Percentiles rank a stretch among this genome's conserved stretches.
Evolutionary conservation across 331 rosid species (phyloP).

Genomic region (Acacia pycnantha): DNA sequence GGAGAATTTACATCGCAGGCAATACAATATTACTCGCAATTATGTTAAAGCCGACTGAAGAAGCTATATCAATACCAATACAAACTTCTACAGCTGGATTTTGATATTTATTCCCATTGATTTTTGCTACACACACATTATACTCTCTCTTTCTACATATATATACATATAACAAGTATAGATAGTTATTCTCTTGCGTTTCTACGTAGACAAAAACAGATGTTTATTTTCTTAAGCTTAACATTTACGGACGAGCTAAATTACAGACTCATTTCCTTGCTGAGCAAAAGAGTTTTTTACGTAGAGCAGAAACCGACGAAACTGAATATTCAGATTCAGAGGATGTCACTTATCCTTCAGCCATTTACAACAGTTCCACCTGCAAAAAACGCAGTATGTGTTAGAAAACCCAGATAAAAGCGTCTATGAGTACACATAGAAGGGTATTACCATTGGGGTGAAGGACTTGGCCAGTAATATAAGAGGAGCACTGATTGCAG

Average conservation of each 20-base stretch:
- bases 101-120: not conserved
- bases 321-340: not conserved
- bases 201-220: not conserved
- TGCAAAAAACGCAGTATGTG: slow-evolving; percentile 26
- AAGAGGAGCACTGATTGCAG: slow-evolving; percentile 64
- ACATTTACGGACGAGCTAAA: not conserved
- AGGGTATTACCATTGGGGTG: slow-evolving; percentile 69
- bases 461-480: slow-evolving; percentile 82
- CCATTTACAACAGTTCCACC: slow-evolving; percentile 67
- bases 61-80: not conserved
- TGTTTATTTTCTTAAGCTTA: not conserved
- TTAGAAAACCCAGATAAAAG: not conserved
- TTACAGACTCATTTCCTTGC: not conserved
- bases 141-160: not conserved
- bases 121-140: not conserved
- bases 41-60: not conserved
- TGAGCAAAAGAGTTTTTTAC: not conserved
- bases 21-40: too few species aligned
- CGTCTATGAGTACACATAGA: not conserved
- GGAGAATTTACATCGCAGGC: too few species aligned
- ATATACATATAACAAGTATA: not conserved
- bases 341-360: slow-evolving; percentile 32
- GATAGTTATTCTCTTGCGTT: not conserved
- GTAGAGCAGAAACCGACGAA: not conserved
- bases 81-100: not conserved